Evolutionary conservation across 2,329 filamentous ascomycete genomes (phyloP), one percentile per base, ranked within the genome.

Genomic region (Hymenoscyphus occultus): DNA sequence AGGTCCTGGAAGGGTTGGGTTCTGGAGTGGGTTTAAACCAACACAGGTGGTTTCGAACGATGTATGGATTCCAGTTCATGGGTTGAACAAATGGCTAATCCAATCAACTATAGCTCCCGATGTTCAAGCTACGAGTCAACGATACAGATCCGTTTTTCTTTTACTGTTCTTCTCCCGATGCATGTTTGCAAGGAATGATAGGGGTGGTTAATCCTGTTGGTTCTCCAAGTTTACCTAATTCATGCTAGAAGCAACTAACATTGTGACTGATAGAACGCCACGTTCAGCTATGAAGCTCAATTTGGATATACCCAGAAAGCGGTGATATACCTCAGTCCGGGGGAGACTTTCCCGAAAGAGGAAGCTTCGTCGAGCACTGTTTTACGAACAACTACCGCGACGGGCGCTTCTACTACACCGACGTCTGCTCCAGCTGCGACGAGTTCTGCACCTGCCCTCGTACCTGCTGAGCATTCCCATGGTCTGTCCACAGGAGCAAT

Each of bases 131-230:
- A 31, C 69, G 68, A 22, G 78, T 91, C 64, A 89, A 90, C 70
- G 79, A 87, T 68, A 88, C 86, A 0, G 76, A 83, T 28, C 88
- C 89, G 0, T 83, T 87, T 16, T 90, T 88, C 74, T 90, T 84
- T 75, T 92, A 91, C 75, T 92, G 88, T 68, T 85, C 87, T 0
- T 89, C 89, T 0, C 82, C 85, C 0, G 82, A 80, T 0, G 90
- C 88, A 1, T 94, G 91, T 72, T 80, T 81, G 2, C 82, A 88
- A 56, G 82, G 85, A 28, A 94, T 94, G 90, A 83, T 94, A 16
- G 90, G 90, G 2, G 89, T 85, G 1, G 88, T 94, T 70, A 94
- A 93, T 72, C 84, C 88, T 6, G 84, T 87, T 78, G 66, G 80
- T 64, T n/a, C 35, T 7, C 14, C 9, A 31, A 42, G 7, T 31